Base-by-base conservation (phyloP, 257 asterid species). In the Plectranthus barbatus region DNA sequence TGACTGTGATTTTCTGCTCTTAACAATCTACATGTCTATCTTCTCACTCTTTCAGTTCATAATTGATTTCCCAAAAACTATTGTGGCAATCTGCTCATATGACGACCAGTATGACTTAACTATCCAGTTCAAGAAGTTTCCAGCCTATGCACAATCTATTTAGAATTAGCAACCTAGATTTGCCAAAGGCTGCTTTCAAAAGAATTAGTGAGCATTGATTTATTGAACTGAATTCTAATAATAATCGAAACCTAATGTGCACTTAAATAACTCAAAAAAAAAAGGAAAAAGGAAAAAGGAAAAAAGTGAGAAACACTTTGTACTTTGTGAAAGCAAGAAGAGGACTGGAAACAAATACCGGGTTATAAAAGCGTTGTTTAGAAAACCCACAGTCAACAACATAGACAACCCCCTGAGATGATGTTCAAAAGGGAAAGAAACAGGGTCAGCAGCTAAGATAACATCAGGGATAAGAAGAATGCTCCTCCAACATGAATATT, bases 331-430 rank as follows among this genome's bases (percentile, higher is more conserved):
- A 62, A 70, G 60, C 52, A 55, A 60, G 54, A 63, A 33, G 34
- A 67, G 23, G 39, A 20, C 23, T 5, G 19, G 56, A 46, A 67
- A 78, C 44, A 55, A 40, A 21, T 85, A 92, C 99, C 81, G 97
- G 97, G 75, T 92, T 89, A 73, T 92, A 89, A 78, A 89, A 89
- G 21, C 81, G 80, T 66, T 89, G 99, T 78, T 92, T 92, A 46
- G 99, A 89, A 79, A 92, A 92, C 34, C 99, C 99, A 64, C 87
- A 79, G 77, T 89, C 99, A 72, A 92, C 80, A 63, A 89, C 96
- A 77, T 86, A 89, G 66, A 89, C 99, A 71, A 89, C 83, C 41
- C 97, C 97, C 99, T 92, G 76, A 48, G 61, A 63, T 55, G 64
- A 68, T 67, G 70, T 34, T 48, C 51, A 69, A 24, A 66, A 62